A percentile compares a stretch with the other conserved stretches of the same genome.
phyloP scores from a whole-genome alignment of 2,329 filamentous ascomycete species.

The Aspergillus awamori region DNA sequence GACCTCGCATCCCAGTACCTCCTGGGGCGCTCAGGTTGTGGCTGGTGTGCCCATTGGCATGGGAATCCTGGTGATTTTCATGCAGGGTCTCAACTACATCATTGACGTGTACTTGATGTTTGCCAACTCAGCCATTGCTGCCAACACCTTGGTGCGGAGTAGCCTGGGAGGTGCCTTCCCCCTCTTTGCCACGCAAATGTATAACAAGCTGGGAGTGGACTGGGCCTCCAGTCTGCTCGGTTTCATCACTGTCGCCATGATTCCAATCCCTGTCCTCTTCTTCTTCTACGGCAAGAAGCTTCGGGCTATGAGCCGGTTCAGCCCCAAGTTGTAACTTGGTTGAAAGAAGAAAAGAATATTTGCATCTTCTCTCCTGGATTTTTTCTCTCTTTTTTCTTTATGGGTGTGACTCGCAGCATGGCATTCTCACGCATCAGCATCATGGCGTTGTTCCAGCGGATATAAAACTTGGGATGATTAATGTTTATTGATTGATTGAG shows the following conservation, averaged over 20 bases:
- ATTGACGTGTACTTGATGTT: slow-evolving; percentile 44
- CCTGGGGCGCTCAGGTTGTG: slow-evolving; percentile 51
- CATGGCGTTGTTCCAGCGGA: background rate
- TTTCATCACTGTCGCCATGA: slow-evolving; percentile 41
- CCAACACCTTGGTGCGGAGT: slow-evolving; percentile 40
- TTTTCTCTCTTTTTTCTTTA: too few species aligned
- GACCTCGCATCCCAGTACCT: slow-evolving; percentile 45
- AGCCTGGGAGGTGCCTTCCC: slow-evolving; percentile 37
- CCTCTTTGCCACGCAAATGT: slow-evolving; percentile 38
- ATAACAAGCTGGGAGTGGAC: slow-evolving; percentile 37
- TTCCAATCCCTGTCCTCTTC: slow-evolving; percentile 52
- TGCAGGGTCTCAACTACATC: slow-evolving; percentile 45
- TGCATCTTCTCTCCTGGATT: background rate
- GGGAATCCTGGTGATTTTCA: slow-evolving; percentile 46
- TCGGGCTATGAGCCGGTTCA: slow-evolving; percentile 49
- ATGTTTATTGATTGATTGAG: slow-evolving; percentile 3
- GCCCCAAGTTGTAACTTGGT: slow-evolving; percentile 27
- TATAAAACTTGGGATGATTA: background rate
- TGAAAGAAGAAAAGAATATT: background rate
- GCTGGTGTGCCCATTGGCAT: slow-evolving; percentile 48
- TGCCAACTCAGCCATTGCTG: slow-evolving; percentile 44
- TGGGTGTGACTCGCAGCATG: background rate
- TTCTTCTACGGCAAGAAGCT: slow-evolving; percentile 51
- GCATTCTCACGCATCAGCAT: background rate
- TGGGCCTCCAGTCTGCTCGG: slow-evolving; percentile 43